Evolutionary conservation across 805 yeast species (phyloP).

Genomic region (Ogataea neopini): DNA sequence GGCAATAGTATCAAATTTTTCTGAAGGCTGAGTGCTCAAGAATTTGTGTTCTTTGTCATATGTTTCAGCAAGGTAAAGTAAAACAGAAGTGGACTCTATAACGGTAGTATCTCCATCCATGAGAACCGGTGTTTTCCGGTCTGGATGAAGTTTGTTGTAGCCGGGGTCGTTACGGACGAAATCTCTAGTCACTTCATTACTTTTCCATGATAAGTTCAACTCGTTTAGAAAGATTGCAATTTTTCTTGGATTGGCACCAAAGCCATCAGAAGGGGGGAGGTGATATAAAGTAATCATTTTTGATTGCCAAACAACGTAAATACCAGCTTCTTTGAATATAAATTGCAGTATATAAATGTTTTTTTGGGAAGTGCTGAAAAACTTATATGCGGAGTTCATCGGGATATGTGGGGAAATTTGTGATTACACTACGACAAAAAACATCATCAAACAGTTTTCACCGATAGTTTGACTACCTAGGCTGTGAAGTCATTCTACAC

Average conservation of each 20-base stretch:
- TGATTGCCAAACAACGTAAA: too few relatives aligned
- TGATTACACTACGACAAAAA: too few relatives aligned
- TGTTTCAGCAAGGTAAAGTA: conserved; percentile 3
- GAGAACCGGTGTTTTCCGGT: conserved; percentile 4
- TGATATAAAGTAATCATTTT: conserved; percentile 5
- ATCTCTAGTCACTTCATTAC: not conserved
- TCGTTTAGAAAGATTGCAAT: conserved; percentile 4
- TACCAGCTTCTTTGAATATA: too few relatives aligned
- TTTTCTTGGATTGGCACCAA: conserved; percentile 7
- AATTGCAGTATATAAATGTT: too few relatives aligned
- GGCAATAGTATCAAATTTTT: not conserved
- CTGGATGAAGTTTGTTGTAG: conserved; percentile 1
- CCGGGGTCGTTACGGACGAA: conserved; percentile 2
- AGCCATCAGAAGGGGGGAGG: conserved; percentile 3
- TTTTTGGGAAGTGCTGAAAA: too few relatives aligned
- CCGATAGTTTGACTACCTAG: too few relatives aligned
- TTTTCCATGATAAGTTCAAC: not conserved
- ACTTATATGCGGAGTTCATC: too few relatives aligned
- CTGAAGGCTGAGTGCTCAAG: not conserved
- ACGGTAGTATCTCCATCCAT: not conserved
- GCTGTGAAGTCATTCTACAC: too few relatives aligned
- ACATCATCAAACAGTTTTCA: too few relatives aligned
- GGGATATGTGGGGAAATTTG: too few relatives aligned
- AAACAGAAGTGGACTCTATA: conserved; percentile 1
- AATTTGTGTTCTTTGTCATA: not conserved